Evolutionary conservation across 805 yeast genomes (phyloP).

Genomic region (Grigorovia yakushimaensis): DNA sequence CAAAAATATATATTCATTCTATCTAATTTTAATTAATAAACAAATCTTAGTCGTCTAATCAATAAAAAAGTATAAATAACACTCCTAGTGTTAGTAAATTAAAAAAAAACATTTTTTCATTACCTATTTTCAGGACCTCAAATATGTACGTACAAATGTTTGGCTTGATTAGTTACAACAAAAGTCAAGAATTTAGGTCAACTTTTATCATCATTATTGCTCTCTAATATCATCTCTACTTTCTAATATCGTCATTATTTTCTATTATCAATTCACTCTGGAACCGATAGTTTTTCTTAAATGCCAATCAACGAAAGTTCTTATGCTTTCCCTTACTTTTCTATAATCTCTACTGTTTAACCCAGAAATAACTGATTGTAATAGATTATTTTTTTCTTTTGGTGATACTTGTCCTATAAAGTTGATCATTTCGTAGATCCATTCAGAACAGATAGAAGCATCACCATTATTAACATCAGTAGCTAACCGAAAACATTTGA

Average conservation of each 20-base stretch:
- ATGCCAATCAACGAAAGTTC: constrained; percentile 79
- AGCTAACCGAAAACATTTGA: constrained; percentile 50
- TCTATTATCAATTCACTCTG: constrained; percentile 19
- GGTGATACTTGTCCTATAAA: constrained; percentile 51
- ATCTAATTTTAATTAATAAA: neutral
- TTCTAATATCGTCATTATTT: too few relatives aligned
- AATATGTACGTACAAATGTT: too few relatives aligned
- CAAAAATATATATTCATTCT: neutral
- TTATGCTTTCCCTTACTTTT: constrained; percentile 58
- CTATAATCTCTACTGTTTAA: constrained; percentile 60
- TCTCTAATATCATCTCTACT: too few relatives aligned
- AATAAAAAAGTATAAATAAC: neutral
- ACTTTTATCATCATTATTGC: too few relatives aligned
- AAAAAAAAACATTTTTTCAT: too few relatives aligned
- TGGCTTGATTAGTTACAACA: too few relatives aligned
- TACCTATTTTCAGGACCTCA: too few relatives aligned
- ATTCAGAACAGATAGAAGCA: constrained; percentile 31
- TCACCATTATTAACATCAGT: constrained; percentile 36
- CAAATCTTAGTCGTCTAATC: neutral
- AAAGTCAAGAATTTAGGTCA: neutral
- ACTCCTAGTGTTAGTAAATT: too few relatives aligned
- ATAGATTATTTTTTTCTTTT: constrained; percentile 58
- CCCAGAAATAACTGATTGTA: constrained; percentile 48
- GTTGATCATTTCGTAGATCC: constrained; percentile 45
- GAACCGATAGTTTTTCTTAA: constrained; percentile 59